Base-by-base conservation (phyloP, 306 rosid genomes). In the Cyclanthera cordifolia region DNA sequence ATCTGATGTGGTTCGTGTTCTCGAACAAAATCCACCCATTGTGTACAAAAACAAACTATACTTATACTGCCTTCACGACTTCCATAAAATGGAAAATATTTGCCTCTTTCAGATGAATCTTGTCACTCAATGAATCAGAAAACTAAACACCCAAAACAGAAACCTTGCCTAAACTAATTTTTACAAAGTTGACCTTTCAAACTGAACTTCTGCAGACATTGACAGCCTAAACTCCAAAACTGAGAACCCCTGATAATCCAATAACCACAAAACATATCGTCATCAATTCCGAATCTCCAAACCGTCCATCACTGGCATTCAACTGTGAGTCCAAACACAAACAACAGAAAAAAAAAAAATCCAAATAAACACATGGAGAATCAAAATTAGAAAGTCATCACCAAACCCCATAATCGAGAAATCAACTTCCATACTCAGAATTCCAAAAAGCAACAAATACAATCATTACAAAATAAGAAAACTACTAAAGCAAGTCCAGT, bases 11-110 rank as follows among this genome's bases (percentile, higher is more conserved):
- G 85, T 76, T 57, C 90, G 82, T 37, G 91, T 78, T 81, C 79
- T 86, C 53, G 99, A 88, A 83, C 99, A 94, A 84, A 88, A 78
- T 71, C 92, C 87, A 69, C 99, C 99, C 99, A 94, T 94, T 70
- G 67, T 77, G 20, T 70, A 72, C 56, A 53, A 53, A 73, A 60
- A 52, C 69, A 52, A 49, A 58, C 48, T 37, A 77, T 56, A 73
- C 77, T 71, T 81, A 66, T 76, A 76, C 61, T 74, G 39, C 74
- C 46, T 69, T 56, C 82, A 83, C 76, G 82, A 78, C 53, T 75
- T 79, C 81, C 81, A 83, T 83, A 67, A 77, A 84, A 79, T 28
- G 75, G 47, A 74, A 74, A 76, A 53, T 48, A 57, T 72, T 75
- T 66, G 28, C 47, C 56, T 23, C 37, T 69, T 41, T 25, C 51